phyloP scores from a whole-genome alignment of 495 filamentous ascomycete species.

The Aspergillus bertholletiae region DNA sequence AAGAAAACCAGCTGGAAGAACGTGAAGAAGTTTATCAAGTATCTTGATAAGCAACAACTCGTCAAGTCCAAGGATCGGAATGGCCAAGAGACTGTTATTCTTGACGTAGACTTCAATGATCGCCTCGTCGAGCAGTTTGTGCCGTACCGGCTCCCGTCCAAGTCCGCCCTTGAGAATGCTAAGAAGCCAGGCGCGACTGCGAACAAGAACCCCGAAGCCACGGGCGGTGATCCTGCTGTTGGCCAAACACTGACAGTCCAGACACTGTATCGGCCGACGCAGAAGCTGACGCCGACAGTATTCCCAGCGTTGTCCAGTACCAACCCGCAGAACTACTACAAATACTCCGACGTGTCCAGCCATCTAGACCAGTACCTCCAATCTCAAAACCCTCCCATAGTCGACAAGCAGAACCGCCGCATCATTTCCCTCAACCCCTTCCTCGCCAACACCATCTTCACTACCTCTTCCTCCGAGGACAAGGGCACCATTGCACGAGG shows the following conservation, averaged over 20 bases:
- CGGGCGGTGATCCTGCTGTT: conserved; percentile 45
- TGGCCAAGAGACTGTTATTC: conserved; percentile 61
- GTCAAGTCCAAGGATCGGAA: conserved; percentile 65
- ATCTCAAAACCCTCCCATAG: conserved; percentile 51
- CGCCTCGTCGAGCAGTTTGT: conserved; percentile 51
- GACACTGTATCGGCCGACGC: conserved; percentile 52
- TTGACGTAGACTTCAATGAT: conserved; percentile 65
- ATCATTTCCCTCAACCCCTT: conserved; percentile 61
- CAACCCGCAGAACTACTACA: conserved; percentile 51
- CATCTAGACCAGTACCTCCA: conserved; percentile 43
- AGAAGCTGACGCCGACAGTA: conserved; percentile 55
- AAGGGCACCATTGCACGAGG: conserved; percentile 55
- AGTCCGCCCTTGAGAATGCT: conserved; percentile 30
- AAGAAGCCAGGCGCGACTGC: conserved; percentile 28
- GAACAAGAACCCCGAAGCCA: conserved; percentile 39
- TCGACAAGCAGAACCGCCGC: conserved; percentile 58
- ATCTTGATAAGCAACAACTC: conserved; percentile 60
- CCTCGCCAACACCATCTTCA: conserved; percentile 60
- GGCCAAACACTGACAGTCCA: conserved; percentile 56
- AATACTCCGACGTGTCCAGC: conserved; percentile 39
- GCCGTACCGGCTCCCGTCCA: conserved; percentile 58
- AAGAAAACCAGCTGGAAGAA: conserved; percentile 78
- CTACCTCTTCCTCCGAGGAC: conserved; percentile 47
- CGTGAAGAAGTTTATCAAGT: conserved; percentile 70
- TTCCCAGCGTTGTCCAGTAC: conserved; percentile 40